Percentiles rank a stretch among this genome's conserved stretches.
These are phyloP conservation scores for Pseudogymnoascus sp. DNA, from an alignment of 2,329 filamentous ascomycete genomes.

Conservation along the genomic window DNA sequence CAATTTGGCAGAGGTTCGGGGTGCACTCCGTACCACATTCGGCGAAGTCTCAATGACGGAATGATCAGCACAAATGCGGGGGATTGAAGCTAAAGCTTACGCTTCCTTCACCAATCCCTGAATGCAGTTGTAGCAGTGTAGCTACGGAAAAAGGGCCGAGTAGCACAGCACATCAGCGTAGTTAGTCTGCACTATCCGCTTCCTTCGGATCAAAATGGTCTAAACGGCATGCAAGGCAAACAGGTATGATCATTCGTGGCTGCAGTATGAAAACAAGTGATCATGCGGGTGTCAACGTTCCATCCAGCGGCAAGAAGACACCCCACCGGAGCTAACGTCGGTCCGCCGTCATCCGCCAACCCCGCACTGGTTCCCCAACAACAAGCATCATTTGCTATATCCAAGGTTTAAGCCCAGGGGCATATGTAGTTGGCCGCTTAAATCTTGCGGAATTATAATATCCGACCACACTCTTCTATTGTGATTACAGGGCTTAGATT, in stretches of 20 bases:
- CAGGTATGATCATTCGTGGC: neutral
- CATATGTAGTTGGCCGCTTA: neutral
- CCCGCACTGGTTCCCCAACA: neutral
- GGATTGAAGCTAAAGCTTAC: neutral
- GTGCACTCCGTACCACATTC: neutral
- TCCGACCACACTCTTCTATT: neutral
- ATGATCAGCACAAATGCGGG: conserved; percentile 5
- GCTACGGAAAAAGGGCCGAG: neutral
- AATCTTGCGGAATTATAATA: conserved; percentile 7
- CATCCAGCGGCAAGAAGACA: neutral
- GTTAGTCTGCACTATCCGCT: neutral
- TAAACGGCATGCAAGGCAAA: neutral
- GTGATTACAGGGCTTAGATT: neutral
- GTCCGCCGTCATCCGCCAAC: neutral
- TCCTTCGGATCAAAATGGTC: neutral
- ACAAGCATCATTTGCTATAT: neutral
- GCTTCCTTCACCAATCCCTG: neutral
- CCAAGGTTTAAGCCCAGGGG: neutral
- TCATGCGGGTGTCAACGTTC: neutral
- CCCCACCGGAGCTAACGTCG: neutral
- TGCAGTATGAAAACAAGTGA: neutral
- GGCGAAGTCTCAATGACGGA: neutral
- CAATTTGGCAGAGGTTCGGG: neutral
- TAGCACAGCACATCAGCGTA: neutral
- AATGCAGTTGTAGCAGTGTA: neutral